Base-by-base conservation (phyloP, 805 yeast species). In the Candida insectalens region DNA sequence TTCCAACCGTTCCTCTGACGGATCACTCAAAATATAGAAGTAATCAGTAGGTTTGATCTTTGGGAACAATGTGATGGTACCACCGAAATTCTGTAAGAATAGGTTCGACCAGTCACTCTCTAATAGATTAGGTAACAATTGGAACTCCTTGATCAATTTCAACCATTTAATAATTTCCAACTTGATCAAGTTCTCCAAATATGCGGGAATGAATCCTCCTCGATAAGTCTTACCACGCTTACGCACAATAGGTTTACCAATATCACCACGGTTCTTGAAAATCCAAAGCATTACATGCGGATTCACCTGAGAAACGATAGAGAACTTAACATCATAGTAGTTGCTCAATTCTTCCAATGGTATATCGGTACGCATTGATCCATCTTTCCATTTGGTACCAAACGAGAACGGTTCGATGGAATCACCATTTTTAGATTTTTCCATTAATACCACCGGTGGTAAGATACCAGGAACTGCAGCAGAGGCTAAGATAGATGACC, bases 391-490 rank as follows among this genome's bases (percentile, higher is more conserved):
- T 46, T 74, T 77, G 44, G 66, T 73, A 0, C 92, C 92, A 46
- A 81, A 65, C 15, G 82, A 74, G 49, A 77, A 81, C 2, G 94
- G 89, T 3, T 63, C 61, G 5, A 79, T 63, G 22, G 59, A 51
- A 1, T 47, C 47, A 6, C 47, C 48, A 20, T 51, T 55, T 5
- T 45, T 39, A 25, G 49, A 47, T 7, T 59, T 62, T 74, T 73
- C 77, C 87, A 82, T 78, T 35, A 82, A 56, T 12, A 79, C 85
- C 15, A 82, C 88, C 0, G 94, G 94, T 41, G 78, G 77, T 36
- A 82, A 57, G 10, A 82, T 77, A 0, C 92, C 92, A 0, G 94
- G 94, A 6, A 83, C 92, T 0, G 92, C 92, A 4, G 84, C 71
- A 3, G 85, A 77, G 0, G 92, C 92, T 27, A 82, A 57, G 37